Conservation (phyloP, 2,329 filamentous ascomycete species). For the Calycina marina region DNA sequence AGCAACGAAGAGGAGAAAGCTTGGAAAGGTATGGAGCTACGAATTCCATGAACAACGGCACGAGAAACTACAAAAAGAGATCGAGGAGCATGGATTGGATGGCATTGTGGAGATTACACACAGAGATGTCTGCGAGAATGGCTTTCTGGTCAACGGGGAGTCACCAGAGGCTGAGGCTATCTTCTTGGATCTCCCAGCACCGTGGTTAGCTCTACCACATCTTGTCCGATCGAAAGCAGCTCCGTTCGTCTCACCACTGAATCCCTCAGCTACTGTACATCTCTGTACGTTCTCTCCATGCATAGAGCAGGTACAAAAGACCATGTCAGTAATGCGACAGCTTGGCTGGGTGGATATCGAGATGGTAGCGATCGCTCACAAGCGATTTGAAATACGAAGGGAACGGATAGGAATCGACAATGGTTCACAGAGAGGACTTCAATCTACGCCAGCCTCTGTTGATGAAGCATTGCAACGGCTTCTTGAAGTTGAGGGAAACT, state of each 20-base stretch:
- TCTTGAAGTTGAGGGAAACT: constrained; percentile 55
- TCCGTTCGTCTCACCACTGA: constrained; percentile 46
- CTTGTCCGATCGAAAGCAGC: constrained; percentile 40
- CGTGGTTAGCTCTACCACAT: constrained; percentile 66
- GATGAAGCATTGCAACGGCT: constrained; percentile 64
- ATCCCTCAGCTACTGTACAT: constrained; percentile 56
- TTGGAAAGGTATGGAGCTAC: constrained; percentile 66
- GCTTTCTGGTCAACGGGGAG: constrained; percentile 44
- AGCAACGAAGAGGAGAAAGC: constrained; percentile 24
- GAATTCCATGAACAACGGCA: constrained; percentile 67
- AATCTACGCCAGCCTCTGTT: constrained; percentile 51
- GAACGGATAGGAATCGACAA: constrained; percentile 62
- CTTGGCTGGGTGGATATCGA: constrained; percentile 83
- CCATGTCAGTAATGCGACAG: constrained; percentile 64
- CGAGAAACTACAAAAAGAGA: constrained; percentile 52
- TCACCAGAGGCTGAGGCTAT: constrained; percentile 54
- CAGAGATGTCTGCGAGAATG: constrained; percentile 63
- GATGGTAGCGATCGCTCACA: constrained; percentile 80
- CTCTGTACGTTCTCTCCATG: constrained; percentile 95
- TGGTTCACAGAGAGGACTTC: constrained; percentile 39
- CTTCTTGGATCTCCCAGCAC: constrained; percentile 69
- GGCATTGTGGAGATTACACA: constrained; percentile 58
- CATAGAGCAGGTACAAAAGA: constrained; percentile 87
- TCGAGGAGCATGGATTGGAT: constrained; percentile 51
- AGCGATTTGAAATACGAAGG: constrained; percentile 65